phyloP scores from a whole-genome alignment of 352 stramenopile genomes.

The Globisporangium abappressorium region DNA sequence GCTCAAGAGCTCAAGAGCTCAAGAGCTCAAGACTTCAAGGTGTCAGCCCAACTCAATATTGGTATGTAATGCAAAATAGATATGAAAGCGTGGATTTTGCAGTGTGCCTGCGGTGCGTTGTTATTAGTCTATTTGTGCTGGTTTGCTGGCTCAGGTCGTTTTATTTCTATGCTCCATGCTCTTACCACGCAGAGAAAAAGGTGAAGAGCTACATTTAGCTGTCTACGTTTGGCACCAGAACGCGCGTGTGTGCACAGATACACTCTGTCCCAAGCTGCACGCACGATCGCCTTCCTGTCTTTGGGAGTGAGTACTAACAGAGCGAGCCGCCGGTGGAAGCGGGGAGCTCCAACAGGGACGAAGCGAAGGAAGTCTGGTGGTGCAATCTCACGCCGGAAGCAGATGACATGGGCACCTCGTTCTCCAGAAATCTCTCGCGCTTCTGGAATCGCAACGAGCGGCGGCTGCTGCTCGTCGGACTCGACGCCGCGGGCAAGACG shows the following conservation, averaged over 20 bases:
- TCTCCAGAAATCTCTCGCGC: slow-evolving; percentile 63
- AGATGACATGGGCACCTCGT: slow-evolving; percentile 66
- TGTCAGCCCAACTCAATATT: neutral
- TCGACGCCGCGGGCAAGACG: slow-evolving; percentile 78
- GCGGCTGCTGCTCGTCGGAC: slow-evolving; percentile 66
- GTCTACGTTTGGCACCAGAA: neutral
- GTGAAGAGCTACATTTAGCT: slow-evolving; percentile 6
- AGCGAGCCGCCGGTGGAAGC: neutral
- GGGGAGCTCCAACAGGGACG: neutral
- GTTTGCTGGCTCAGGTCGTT: neutral
- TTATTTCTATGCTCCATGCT: slow-evolving; percentile 4
- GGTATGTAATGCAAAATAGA: slow-evolving; percentile 12
- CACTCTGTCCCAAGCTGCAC: neutral
- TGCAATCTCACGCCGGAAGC: neutral
- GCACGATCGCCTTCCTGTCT: neutral
- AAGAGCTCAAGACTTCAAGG: neutral
- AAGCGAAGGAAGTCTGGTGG: neutral
- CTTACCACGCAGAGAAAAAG: neutral
- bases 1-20: neutral
- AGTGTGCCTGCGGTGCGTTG: neutral
- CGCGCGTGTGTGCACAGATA: neutral
- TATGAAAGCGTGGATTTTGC: neutral
- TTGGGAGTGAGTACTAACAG: neutral
- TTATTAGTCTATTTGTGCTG: neutral
- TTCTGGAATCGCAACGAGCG: slow-evolving; percentile 80